Base-by-base conservation (phyloP, 345 rosid species). In the Durio zibethinus region DNA sequence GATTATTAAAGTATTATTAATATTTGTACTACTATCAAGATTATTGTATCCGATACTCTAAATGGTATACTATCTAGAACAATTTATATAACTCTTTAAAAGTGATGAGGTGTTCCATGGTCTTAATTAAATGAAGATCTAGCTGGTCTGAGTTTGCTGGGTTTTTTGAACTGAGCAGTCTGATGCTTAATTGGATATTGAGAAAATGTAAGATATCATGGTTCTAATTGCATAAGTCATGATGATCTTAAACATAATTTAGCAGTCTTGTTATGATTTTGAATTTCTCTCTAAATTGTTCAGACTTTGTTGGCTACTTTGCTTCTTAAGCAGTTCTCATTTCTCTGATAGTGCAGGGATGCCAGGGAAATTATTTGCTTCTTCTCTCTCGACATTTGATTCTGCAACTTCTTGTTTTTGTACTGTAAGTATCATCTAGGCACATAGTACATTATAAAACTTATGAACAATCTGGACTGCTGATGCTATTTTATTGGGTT, bases 321-420 rank as follows among this genome's bases (percentile, higher is more conserved):
- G 11, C 29, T 65, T 23, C 45, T 33, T 29, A 2, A 25, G 15
- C 10, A 65, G 23, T 68, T 79, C 15, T 14, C 31, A 11, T 74
- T 80, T 76, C 43, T 72, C 38, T 62, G 66, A 9, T 70, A 70
- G 36, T 79, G 80, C 76, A 86, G 92, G 82, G 85, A 91, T 93
- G 95, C 85, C 85, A 33, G 91, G 90, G 63, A 89, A 82, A 82
- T 80, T 86, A 31, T 65, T 80, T 72, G 85, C 89, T 82, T 91
- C 91, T 75, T 88, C 91, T 82, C 69, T 90, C 77, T 78, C 85
- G 60, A 82, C 86, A 3, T 69, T 81, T 54, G 81, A 81, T 75
- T 80, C 80, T 71, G 40, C 70, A 40, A 72, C 78, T 31, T 69
- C 77, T 42, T 74, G 74, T 47, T 47, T 65, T 77, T 65, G 74